Conservation (phyloP, 2,329 filamentous ascomycete species). For the Neonectria ditissima region DNA sequence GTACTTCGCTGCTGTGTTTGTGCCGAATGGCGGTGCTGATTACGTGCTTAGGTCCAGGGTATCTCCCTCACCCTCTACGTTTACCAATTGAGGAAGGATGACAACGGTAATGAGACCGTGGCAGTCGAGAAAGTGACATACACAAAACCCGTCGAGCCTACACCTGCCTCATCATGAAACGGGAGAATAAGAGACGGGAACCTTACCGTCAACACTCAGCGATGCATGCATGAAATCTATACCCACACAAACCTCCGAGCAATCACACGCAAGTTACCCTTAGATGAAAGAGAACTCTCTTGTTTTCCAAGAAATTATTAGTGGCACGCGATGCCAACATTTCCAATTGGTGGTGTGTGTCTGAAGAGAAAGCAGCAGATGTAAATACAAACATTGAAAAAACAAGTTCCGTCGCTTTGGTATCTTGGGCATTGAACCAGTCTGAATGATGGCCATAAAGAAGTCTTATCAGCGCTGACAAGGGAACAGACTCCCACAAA, state of each 20-base stretch:
- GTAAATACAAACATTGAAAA: slow-evolving; percentile 49
- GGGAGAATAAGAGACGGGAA: slow-evolving; percentile 19
- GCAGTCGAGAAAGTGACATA: slow-evolving; percentile 89
- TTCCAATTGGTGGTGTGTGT: slow-evolving; percentile 37
- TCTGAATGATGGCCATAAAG: slow-evolving; percentile 43
- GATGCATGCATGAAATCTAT: slow-evolving; percentile 43
- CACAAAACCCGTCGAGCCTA: slow-evolving; percentile 77
- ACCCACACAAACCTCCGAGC: slow-evolving; percentile 41
- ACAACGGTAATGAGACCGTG: slow-evolving; percentile 81
- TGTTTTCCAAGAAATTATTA: slow-evolving; percentile 39
- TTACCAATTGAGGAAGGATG: slow-evolving; percentile 85
- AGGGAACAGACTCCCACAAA: slow-evolving; percentile 44
- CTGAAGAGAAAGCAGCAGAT: slow-evolving; percentile 35
- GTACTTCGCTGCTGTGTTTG: slow-evolving; percentile 53
- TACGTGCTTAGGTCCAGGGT: slow-evolving; percentile 80
- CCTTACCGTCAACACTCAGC: slow-evolving; percentile 31
- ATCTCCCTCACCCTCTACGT: slow-evolving; percentile 97
- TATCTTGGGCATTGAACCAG: slow-evolving; percentile 50
- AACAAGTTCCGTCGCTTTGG: slow-evolving; percentile 50
- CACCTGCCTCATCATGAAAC: slow-evolving; percentile 59
- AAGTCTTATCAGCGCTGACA: slow-evolving; percentile 41
- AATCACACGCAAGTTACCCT: slow-evolving; percentile 23
- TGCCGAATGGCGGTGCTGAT: slow-evolving; percentile 37
- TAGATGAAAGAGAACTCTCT: slow-evolving; percentile 31
- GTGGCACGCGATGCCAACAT: slow-evolving; percentile 31